Percentiles rank a stretch among this genome's conserved stretches.
phyloP scores from a whole-genome alignment of 495 filamentous ascomycete species.

The Amphirosellinia nigrospora region DNA sequence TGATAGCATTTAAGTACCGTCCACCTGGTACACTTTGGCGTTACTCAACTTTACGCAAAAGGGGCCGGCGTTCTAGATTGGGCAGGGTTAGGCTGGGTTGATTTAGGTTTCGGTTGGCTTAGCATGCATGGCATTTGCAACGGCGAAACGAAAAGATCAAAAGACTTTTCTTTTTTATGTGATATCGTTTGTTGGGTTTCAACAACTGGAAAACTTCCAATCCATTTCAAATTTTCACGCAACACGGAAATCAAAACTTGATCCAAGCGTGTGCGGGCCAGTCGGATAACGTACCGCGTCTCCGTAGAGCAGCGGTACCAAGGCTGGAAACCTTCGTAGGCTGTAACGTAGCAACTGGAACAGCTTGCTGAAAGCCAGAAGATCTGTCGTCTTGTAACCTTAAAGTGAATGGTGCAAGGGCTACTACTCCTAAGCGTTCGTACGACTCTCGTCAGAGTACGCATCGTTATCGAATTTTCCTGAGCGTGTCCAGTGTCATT shows the following conservation, averaged over 20 bases:
- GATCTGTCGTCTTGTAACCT: not conserved
- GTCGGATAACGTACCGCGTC: not conserved
- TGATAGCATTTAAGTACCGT: slow-evolving; percentile 24
- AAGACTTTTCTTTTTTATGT: slow-evolving; percentile 23
- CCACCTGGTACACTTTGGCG: slow-evolving; percentile 39
- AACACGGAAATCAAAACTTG: slow-evolving; percentile 5
- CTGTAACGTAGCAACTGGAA: not conserved
- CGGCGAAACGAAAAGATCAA: slow-evolving; percentile 18
- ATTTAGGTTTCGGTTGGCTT: slow-evolving; percentile 16
- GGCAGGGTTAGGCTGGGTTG: slow-evolving; percentile 12
- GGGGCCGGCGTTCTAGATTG: slow-evolving; percentile 38
- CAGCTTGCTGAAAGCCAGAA: not conserved
- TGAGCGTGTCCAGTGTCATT: not conserved
- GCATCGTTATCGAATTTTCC: not conserved
- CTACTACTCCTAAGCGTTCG: not conserved
- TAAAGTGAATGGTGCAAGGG: not conserved
- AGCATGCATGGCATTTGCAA: slow-evolving; percentile 31
- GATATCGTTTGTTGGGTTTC: slow-evolving; percentile 38
- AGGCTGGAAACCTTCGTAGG: not conserved
- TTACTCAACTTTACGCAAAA: slow-evolving; percentile 47
- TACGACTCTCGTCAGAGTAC: not conserved
- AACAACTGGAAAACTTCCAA: slow-evolving; percentile 38
- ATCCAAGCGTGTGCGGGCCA: slow-evolving; percentile 12
- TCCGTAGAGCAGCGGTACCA: not conserved
- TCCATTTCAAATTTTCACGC: slow-evolving; percentile 10